Conservation (phyloP, 768 basidiomycete genomes). For the Kwoniella botswanensis region DNA sequence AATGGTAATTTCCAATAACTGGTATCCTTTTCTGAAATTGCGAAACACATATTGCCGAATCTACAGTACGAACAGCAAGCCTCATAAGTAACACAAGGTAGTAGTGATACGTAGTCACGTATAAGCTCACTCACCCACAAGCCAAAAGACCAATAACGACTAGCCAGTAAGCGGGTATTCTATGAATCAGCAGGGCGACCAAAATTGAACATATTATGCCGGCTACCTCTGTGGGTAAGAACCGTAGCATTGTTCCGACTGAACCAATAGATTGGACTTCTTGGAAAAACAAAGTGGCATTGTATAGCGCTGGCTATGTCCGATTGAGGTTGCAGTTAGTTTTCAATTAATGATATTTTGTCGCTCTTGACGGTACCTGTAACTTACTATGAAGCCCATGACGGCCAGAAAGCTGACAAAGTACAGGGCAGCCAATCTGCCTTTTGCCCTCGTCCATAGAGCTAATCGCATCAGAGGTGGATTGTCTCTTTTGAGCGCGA, state of each 20-base stretch:
- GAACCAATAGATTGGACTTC: slow-evolving; percentile 18
- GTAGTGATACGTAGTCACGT: too few species aligned
- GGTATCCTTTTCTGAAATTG: slow-evolving; percentile 29
- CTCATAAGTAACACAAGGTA: too few species aligned
- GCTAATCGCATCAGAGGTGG: slow-evolving; percentile 54
- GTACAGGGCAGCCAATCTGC: slow-evolving; percentile 46
- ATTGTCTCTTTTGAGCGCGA: slow-evolving; percentile 61
- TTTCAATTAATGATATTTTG: neutral
- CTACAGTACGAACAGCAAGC: slow-evolving; percentile 14
- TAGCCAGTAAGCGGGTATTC: slow-evolving; percentile 50
- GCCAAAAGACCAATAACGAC: slow-evolving; percentile 50
- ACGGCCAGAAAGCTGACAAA: slow-evolving; percentile 46
- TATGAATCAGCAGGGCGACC: slow-evolving; percentile 45
- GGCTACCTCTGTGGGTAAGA: slow-evolving; percentile 44
- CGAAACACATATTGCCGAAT: slow-evolving; percentile 43
- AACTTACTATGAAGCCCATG: slow-evolving; percentile 49
- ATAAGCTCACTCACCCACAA: slow-evolving; percentile 43
- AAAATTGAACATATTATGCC: slow-evolving; percentile 41
- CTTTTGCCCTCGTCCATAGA: slow-evolving; percentile 53
- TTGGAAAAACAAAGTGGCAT: slow-evolving; percentile 28
- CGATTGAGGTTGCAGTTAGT: too few species aligned
- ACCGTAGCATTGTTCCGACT: slow-evolving; percentile 26
- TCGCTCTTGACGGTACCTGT: neutral
- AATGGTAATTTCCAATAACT: slow-evolving; percentile 45
- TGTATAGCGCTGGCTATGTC: slow-evolving; percentile 18